Conservation (phyloP, 805 yeast genomes). For the Metschnikowia shivogae region DNA sequence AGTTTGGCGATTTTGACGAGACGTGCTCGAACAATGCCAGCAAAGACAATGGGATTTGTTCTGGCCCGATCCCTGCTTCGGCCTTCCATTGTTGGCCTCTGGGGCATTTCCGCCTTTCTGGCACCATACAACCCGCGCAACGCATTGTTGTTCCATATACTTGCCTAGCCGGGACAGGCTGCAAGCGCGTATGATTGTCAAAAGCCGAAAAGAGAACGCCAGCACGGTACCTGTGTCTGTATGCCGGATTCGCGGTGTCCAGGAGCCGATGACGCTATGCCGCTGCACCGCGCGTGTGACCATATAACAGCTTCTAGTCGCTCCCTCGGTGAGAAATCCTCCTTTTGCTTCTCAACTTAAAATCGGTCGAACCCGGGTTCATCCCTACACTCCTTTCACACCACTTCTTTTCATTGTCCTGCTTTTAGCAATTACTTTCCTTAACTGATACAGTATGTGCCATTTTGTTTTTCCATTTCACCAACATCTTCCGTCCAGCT, state of each 20-base stretch:
- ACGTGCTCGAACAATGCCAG: too few relatives aligned
- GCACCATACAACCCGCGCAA: neutral
- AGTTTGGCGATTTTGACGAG: too few relatives aligned
- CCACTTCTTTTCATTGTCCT: conserved; percentile 1
- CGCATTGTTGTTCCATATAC: neutral
- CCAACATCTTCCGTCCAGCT: too few relatives aligned
- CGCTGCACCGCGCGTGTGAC: neutral
- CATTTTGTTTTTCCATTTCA: neutral
- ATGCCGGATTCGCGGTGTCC: neutral
- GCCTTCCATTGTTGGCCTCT: too few relatives aligned
- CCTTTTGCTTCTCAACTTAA: neutral
- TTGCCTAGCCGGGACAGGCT: neutral
- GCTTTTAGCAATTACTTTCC: conserved; percentile 5
- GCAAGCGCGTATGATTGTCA: neutral
- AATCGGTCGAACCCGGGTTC: neutral
- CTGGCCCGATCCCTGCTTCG: too few relatives aligned
- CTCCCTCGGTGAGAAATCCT: neutral
- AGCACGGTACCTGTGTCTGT: neutral
- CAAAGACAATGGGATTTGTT: too few relatives aligned
- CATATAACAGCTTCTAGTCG: conserved; percentile 2
- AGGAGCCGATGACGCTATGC: neutral
- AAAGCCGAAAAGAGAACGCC: conserved; percentile 3
- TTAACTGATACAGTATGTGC: conserved; percentile 1
- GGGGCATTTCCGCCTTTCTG: neutral
- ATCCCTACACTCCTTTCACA: conserved; percentile 3